Percentiles rank a stretch among this genome's conserved stretches.
Evolutionary conservation across 2,329 filamentous ascomycete species (phyloP).

Genomic region (Ilyonectria destructans): DNA sequence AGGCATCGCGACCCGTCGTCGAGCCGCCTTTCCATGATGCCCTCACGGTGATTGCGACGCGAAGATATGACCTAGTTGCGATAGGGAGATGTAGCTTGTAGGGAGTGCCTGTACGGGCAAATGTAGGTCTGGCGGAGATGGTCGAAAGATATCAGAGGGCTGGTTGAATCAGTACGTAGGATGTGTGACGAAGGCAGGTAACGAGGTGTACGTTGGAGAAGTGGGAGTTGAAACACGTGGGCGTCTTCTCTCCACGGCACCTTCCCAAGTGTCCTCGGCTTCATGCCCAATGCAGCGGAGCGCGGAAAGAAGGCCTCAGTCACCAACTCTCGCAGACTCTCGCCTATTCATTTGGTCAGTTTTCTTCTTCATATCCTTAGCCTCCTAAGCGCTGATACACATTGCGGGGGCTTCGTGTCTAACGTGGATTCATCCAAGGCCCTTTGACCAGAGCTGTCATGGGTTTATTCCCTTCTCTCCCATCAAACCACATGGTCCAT

Average conservation of each 20-base stretch:
- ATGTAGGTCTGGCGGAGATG: slow-evolving; percentile 7
- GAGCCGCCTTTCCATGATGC: slow-evolving; percentile 41
- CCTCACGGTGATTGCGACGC: background rate
- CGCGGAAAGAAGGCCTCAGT: too few species aligned
- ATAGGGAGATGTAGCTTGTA: background rate
- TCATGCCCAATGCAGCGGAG: background rate
- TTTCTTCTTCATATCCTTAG: too few species aligned
- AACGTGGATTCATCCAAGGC: too few species aligned
- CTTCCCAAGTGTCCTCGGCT: background rate
- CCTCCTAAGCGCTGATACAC: too few species aligned
- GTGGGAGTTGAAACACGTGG: background rate
- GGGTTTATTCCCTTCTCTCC: too few species aligned
- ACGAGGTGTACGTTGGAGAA: background rate
- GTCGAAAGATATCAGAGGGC: background rate
- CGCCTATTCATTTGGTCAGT: too few species aligned
- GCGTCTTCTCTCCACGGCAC: too few species aligned
- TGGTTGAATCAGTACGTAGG: background rate
- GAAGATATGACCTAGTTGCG: background rate
- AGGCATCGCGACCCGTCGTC: slow-evolving; percentile 36
- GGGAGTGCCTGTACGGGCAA: background rate
- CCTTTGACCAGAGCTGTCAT: too few species aligned
- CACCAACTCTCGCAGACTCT: too few species aligned
- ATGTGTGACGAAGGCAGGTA: slow-evolving; percentile 1
- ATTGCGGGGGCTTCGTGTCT: too few species aligned
- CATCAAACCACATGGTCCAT: background rate